Evolutionary conservation across 805 yeast genomes (phyloP), one percentile per base, ranked within the genome.

Genomic region (Clavispora santaluciae): DNA sequence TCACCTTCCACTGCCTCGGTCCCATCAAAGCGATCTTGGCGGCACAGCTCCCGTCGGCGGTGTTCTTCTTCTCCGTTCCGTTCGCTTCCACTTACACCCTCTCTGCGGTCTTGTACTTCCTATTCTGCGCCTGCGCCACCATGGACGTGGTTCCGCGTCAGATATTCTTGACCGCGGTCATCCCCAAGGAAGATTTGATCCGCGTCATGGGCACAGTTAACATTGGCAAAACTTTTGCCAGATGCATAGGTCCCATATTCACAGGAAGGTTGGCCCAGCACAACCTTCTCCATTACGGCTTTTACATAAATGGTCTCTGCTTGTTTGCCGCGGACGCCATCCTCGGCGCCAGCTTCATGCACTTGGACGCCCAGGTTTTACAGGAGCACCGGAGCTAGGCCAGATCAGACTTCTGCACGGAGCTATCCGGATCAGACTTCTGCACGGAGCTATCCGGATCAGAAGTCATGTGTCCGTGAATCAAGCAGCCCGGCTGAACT

Each of bases 131-230:
- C 2, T 77, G 87, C 0, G 70, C 81, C 2, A 78, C 90, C 1
- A 87, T 89, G 90, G 97, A 89, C 57, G 95, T 88, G 22, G 93
- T 88, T 3, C 96, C 96, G 6, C 75, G 97, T 38, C 96, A 88
- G 61, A 77, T 88, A 7, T 68, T 89, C 30, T 62, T 89, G 37
- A 81, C 95, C 0, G 72, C 85, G 2, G 66, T 87, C 16, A 78
- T 89, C 29, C 70, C 73, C 12, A 72, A 75, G 10, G 60, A 68
- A 9, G 93, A 86, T 36, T 65, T 90, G 36, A 80, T 95, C 2
- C 76, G 72, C 50, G 89, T 84, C 1, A 73, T 89, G 79, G 96
- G 96, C 2, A 68, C 85, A 1, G 95, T 89, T 8, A 89, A 88
- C 55, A 80, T 89, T 28, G 88, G 84, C 20, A 87, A 88, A 59